Percentiles rank a stretch among this genome's conserved stretches.
Conservation (phyloP, 2,329 filamentous ascomycete genomes). For the Elsinoe batatas region DNA sequence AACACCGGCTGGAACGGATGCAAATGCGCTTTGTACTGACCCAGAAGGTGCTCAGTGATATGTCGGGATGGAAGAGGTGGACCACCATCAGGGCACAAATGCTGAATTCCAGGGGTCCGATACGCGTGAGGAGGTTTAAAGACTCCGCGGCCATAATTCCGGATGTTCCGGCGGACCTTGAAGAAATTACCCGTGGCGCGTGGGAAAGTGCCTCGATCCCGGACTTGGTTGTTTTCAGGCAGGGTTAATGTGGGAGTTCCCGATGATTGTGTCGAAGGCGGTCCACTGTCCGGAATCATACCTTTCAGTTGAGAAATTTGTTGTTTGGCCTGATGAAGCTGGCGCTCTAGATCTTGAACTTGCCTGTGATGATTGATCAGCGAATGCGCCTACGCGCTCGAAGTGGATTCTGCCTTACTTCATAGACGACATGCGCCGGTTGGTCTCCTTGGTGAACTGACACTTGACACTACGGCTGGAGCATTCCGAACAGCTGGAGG, state of each 20-base stretch:
- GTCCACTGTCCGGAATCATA: slow-evolving; percentile 45
- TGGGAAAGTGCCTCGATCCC: slow-evolving; percentile 35
- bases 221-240: slow-evolving; percentile 29
- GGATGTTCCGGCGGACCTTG: slow-evolving; percentile 61
- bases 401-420: slow-evolving; percentile 50
- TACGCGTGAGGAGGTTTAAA: slow-evolving; percentile 67
- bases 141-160: slow-evolving; percentile 64
- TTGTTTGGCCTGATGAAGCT: slow-evolving; percentile 68
- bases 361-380: slow-evolving; percentile 43
- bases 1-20: slow-evolving; percentile 77
- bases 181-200: slow-evolving; percentile 54
- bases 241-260: slow-evolving; percentile 24
- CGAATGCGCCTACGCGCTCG: neutral
- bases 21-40: slow-evolving; percentile 63
- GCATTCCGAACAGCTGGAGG: slow-evolving; percentile 92
- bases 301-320: slow-evolving; percentile 68
- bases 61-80: slow-evolving; percentile 56
- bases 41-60: slow-evolving; percentile 61
- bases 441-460: slow-evolving; percentile 98
- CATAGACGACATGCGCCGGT: slow-evolving; percentile 96
- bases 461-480: slow-evolving; percentile 94
- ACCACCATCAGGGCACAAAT: slow-evolving; percentile 33
- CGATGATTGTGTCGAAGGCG: slow-evolving; percentile 32
- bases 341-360: slow-evolving; percentile 91
- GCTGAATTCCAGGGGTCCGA: slow-evolving; percentile 43